These are phyloP conservation scores for Penicillium sp. DNA, from an alignment of 2,329 filamentous ascomycete genomes.

Conservation along the genomic window DNA sequence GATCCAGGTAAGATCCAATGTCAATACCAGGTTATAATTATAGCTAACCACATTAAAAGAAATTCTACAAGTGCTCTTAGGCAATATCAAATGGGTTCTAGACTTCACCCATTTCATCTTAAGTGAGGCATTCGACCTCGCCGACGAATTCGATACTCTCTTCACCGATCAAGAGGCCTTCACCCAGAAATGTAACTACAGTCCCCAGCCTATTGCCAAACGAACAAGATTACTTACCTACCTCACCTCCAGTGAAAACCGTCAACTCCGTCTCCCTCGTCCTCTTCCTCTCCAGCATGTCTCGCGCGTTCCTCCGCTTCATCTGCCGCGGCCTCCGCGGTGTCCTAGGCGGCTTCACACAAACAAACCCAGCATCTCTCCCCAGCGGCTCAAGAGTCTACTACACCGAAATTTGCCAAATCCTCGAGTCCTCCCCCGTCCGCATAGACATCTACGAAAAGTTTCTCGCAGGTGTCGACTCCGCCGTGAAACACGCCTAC, in stretches of 20 bases:
- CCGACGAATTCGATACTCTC: constrained; percentile 38
- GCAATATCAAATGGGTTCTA: constrained; percentile 75
- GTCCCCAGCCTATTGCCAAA: neutral
- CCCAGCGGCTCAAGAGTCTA: constrained; percentile 41
- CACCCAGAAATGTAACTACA: constrained; percentile 34
- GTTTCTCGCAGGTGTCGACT: constrained; percentile 64
- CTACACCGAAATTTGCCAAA: constrained; percentile 56
- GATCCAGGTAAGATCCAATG: constrained; percentile 55
- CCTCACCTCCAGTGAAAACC: constrained; percentile 31
- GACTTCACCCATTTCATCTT: constrained; percentile 61
- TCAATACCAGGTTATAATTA: neutral
- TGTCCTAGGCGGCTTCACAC: constrained; percentile 47
- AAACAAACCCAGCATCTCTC: constrained; percentile 41
- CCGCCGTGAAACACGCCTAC: constrained; percentile 62
- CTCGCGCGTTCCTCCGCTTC: constrained; percentile 69
- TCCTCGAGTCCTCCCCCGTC: constrained; percentile 53
- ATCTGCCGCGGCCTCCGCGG: constrained; percentile 64
- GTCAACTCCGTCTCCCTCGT: constrained; percentile 43
- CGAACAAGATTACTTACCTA: neutral
- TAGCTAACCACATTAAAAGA: constrained; percentile 48
- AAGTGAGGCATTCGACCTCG: constrained; percentile 52
- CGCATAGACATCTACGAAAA: constrained; percentile 63
- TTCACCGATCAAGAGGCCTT: constrained; percentile 37
- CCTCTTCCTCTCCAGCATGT: constrained; percentile 71
- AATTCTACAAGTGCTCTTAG: constrained; percentile 68